Percentiles rank a stretch among this genome's conserved stretches.
phyloP scores from a whole-genome alignment of 768 basidiomycete genomes.

The Suillus subluteus region DNA sequence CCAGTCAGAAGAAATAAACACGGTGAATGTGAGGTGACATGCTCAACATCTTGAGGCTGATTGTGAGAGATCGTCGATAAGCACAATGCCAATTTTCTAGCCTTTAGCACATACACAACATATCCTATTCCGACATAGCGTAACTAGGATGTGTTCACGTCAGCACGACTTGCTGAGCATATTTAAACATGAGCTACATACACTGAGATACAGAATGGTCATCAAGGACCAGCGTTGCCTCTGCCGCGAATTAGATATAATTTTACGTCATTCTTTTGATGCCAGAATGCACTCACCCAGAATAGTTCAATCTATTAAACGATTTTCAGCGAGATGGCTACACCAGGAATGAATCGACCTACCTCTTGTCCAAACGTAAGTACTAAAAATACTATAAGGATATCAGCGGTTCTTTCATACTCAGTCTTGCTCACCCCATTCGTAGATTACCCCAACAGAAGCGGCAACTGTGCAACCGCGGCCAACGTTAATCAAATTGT shows the following conservation, averaged over 20 bases:
- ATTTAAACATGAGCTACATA: neutral
- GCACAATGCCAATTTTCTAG: neutral
- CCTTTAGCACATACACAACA: neutral
- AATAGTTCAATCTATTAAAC: neutral
- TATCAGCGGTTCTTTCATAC: neutral
- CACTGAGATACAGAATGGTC: neutral
- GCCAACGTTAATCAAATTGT: neutral
- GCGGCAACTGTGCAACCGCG: neutral
- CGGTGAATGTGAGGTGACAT: neutral
- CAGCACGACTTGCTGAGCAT: neutral
- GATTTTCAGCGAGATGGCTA: neutral
- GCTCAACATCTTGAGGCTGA: neutral
- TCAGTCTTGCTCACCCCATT: slow-evolving; percentile 1
- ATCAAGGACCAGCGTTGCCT: neutral
- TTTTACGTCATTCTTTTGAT: neutral
- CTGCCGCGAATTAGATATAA: neutral
- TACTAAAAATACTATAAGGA: neutral
- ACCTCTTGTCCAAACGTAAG: slow-evolving; percentile 1
- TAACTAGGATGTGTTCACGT: neutral
- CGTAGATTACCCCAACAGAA: neutral
- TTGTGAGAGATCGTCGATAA: neutral
- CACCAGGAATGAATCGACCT: neutral
- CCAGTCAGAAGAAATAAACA: neutral
- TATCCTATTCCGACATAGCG: neutral
- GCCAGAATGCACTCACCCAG: neutral